phyloP scores from a whole-genome alignment of 176 grass and related monocot genomes.

The Stipa capillata region DNA sequence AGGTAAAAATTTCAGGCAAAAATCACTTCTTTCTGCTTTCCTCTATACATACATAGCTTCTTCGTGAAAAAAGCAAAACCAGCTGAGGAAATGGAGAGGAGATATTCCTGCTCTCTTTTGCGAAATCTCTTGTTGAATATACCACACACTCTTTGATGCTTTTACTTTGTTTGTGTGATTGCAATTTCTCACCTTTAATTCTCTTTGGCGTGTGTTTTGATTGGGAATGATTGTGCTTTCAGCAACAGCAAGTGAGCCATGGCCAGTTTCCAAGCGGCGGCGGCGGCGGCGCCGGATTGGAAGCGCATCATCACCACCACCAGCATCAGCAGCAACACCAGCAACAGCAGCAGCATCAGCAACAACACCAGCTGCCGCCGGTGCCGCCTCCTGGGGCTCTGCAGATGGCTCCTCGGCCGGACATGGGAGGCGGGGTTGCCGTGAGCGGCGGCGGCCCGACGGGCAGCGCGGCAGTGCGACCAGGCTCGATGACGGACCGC shows the following conservation, averaged over 20 bases:
- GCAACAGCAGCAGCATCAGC: neutral
- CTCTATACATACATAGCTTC: constrained; percentile 31
- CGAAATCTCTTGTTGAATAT: constrained; percentile 44
- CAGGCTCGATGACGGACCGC: constrained; percentile 61
- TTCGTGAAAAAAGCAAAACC: constrained; percentile 57
- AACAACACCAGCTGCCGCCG: constrained; percentile 17
- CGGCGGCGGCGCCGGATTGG: neutral
- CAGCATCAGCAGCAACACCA: neutral
- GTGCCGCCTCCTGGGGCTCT: constrained; percentile 15
- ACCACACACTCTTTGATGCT: constrained; percentile 11
- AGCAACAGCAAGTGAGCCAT: constrained; percentile 43
- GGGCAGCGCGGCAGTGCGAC: constrained; percentile 4
- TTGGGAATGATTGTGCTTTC: constrained; percentile 39
- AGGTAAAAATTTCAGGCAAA: constrained; percentile 32
- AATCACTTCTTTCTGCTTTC: neutral
- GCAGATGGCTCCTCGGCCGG: constrained; percentile 36
- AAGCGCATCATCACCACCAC: constrained; percentile 27
- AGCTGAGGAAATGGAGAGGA: constrained; percentile 35
- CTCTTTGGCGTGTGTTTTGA: constrained; percentile 27
- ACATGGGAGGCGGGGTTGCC: constrained; percentile 18
- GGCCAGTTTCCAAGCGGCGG: constrained; percentile 6
- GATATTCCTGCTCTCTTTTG: constrained; percentile 49
- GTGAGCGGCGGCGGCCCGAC: constrained; percentile 6
- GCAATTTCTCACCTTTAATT: constrained; percentile 22
- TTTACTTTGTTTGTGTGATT: constrained; percentile 13